Base-by-base conservation (phyloP, 495 filamentous ascomycete species). In the Aspergillus campestris region DNA sequence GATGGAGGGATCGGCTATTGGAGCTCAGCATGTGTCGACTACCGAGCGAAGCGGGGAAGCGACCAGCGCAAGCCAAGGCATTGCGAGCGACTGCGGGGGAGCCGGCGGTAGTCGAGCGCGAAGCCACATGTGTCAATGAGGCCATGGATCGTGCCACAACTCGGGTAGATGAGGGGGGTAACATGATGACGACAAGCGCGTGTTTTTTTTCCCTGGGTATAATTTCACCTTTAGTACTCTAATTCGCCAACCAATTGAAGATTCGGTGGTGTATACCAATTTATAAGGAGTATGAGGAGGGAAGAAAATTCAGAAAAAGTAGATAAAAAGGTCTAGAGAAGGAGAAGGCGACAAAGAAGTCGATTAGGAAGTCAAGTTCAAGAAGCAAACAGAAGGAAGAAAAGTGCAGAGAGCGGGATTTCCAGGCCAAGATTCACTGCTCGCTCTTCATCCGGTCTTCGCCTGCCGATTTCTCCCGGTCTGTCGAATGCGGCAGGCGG, bases 71-170 rank as follows among this genome's bases (percentile, higher is more conserved):
- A 41, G 56, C 56, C 52, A 64, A 30, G 42, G 54, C 42, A 54
- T 28, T 51, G 55, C 64, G 64, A 52, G 58, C 48, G 18, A 50
- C 54, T 63, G 66, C 64, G 66, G 66, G 61, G 61, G 56, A 55
- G 24, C 36, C 46, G 47, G 49, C 34, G 34, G 52, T 49, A 7
- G 35, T 38, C n/a, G n/a, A n/a, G 45, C 38, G 38, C 34, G 46
- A 40, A 49, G 60, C 49, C 48, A 61, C 65, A 64, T 65, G 63
- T 65, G 67, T 60, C 48, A 70, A 34, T 41, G 58, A 59, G 51
- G 60, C 61, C 63, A 67, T 61, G n/a, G 65, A 66, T 62, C 64
- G 67, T 64, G 66, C 65, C 60, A 65, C 65, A 65, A 64, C 62
- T 58, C 67, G 65, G 58, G 65, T 66, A 40, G 60, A 51, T 35